Base-by-base conservation (phyloP, 2,329 filamentous ascomycete genomes). In the Talaromyces atroroseus region DNA sequence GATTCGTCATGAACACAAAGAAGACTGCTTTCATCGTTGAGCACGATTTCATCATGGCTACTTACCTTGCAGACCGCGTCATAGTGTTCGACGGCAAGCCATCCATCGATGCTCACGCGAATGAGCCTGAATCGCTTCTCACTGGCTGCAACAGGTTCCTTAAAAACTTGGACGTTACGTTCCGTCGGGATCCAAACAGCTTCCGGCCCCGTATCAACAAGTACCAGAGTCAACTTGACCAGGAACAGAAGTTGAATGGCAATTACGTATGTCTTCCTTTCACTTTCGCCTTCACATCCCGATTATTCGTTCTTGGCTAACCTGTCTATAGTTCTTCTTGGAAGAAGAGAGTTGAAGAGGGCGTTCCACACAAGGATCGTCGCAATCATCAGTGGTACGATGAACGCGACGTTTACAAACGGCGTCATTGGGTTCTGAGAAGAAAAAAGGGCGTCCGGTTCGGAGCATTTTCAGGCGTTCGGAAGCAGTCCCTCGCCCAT, bases 1-100 rank as follows among this genome's bases (percentile, higher is more conserved):
- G 94, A 64, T 99, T 95, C 82, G 99, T 99, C 76, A 99, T 99
- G 94, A 92, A 99, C 80, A 87, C 91, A 67, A 97, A 97, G 86
- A 97, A 97, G 85, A 99, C 94, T 0, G 94, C 94, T 51, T 99
- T 99, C 74, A 86, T 99, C 65, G 92, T 99, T 72, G 94, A 99
- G 85, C 94, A 99, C 88, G 94, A 99, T 82, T 97, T 99, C 80
- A 96, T 97, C 79, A 96, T 97, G 92, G 84, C 85, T 42, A 88
- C 85, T 45, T 88, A 88, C 69, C 80, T 88, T 48, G 85, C 94
- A 47, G 95, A 99, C 70, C 89, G 94, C 64, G 94, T 99, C 74
- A 99, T 99, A 69, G 94, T 99, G 69, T 99, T 99, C 69, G 94
- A 97, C 70, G 94, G 95, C 65, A 71, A 95, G 77, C 94, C 95